These are phyloP conservation scores for Tricholoma sp. DNA, from an alignment of 768 basidiomycete species.

Conservation along the genomic window DNA sequence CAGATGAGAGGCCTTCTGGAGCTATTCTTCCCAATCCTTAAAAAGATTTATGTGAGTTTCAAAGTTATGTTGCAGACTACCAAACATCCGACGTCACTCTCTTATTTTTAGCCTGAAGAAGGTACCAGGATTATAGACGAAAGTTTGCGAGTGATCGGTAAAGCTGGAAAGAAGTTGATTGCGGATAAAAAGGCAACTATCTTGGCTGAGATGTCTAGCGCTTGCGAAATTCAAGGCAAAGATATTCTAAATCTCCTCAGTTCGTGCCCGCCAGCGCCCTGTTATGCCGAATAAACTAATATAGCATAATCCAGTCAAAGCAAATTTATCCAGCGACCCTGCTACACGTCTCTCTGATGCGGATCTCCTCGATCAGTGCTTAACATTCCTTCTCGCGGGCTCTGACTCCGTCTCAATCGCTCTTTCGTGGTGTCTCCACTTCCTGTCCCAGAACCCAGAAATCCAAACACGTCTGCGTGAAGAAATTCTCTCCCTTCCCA, in stretches of 20 bases:
- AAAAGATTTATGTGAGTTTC: slow-evolving; percentile 38
- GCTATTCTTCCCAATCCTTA: slow-evolving; percentile 41
- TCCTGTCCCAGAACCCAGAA: slow-evolving; percentile 48
- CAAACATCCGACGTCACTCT: background rate
- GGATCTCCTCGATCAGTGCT: slow-evolving; percentile 58
- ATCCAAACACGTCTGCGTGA: slow-evolving; percentile 52
- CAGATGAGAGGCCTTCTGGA: slow-evolving; percentile 35
- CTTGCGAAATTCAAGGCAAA: slow-evolving; percentile 28
- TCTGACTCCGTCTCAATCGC: slow-evolving; percentile 56
- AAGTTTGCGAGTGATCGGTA: slow-evolving; percentile 34
- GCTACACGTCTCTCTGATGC: slow-evolving; percentile 49
- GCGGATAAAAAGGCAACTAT: slow-evolving; percentile 35
- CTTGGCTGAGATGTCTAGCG: slow-evolving; percentile 28
- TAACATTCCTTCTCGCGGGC: slow-evolving; percentile 62
- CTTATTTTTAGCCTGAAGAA: slow-evolving; percentile 34
- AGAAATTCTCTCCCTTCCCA: slow-evolving; percentile 34
- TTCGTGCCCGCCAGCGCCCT: slow-evolving; percentile 20
- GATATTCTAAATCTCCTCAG: slow-evolving; percentile 47
- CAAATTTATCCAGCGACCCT: slow-evolving; percentile 45
- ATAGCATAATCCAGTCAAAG: slow-evolving; percentile 42
- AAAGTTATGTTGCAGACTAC: background rate
- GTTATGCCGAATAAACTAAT: background rate
- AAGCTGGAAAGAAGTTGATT: slow-evolving; percentile 38
- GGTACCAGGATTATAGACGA: slow-evolving; percentile 32
- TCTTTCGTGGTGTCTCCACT: slow-evolving; percentile 53